Percentiles rank a stretch among this genome's conserved stretches.
Evolutionary conservation across 164 flowering plant genomes (phyloP).

Genomic region (Magnolia changhungtana): DNA sequence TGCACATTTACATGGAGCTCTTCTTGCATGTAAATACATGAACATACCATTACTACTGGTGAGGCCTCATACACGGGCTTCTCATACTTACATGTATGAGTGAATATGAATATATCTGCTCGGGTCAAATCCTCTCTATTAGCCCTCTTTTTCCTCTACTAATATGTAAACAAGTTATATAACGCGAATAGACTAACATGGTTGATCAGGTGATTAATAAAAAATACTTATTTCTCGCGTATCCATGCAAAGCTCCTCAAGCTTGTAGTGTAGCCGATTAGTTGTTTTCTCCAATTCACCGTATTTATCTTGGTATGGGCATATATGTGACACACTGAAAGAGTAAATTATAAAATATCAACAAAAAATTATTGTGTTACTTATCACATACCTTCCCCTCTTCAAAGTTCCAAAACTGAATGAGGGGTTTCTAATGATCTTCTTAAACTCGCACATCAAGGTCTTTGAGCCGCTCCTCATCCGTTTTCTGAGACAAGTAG

Average conservation of each 20-base stretch:
- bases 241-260: constrained; percentile 28
- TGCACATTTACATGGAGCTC: neutral
- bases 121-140: too few species aligned
- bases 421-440: constrained; percentile 22
- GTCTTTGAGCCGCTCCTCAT: constrained; percentile 20
- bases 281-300: too few species aligned
- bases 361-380: too few species aligned
- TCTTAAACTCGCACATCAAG: constrained; percentile 23
- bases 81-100: constrained; percentile 30
- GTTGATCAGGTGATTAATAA: neutral
- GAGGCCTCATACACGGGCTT: constrained; percentile 25
- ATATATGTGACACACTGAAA: too few species aligned
- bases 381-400: too few species aligned
- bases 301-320: too few species aligned
- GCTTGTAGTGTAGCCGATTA: neutral
- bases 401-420: too few species aligned
- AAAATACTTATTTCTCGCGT: constrained; percentile 28
- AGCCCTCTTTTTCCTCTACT: neutral
- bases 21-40: too few species aligned
- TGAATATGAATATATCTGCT: constrained; percentile 26
- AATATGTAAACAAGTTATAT: neutral
- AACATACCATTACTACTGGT: neutral
- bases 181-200: neutral
- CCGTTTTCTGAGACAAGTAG: neutral
- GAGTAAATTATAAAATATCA: too few species aligned